Percentiles rank a stretch among this genome's conserved stretches.
These are phyloP conservation scores for Quercus robur DNA, from an alignment of 306 rosid genomes.

Conservation along the genomic window DNA sequence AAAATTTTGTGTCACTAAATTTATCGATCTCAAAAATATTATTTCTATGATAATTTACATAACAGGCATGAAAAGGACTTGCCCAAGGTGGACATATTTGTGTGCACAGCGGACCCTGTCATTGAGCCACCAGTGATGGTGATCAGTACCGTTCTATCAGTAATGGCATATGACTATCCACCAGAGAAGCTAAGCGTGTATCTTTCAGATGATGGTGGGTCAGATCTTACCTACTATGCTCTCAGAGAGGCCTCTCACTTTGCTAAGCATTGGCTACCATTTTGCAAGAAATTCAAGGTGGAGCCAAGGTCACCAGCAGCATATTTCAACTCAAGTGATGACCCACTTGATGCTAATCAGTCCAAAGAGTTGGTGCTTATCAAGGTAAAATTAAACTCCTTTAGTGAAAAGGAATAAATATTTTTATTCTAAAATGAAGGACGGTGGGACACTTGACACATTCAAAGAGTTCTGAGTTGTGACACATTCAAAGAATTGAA, in stretches of 20 bases:
- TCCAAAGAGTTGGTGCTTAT: conserved; percentile 13
- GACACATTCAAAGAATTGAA: too few relatives aligned
- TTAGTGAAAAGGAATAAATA: too few relatives aligned
- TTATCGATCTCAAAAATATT: too few relatives aligned
- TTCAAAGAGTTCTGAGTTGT: too few relatives aligned
- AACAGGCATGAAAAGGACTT: conserved; percentile 47
- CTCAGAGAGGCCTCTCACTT: conserved; percentile 57
- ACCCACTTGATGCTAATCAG: neutral
- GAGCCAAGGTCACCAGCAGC: conserved; percentile 81
- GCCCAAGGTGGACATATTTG: conserved; percentile 72
- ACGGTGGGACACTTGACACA: too few relatives aligned
- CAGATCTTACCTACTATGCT: conserved; percentile 64
- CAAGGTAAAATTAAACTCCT: conserved; percentile 31
- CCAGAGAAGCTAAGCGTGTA: conserved; percentile 65
- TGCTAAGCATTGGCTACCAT: conserved; percentile 87
- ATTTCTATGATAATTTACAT: too few relatives aligned
- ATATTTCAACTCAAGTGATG: conserved; percentile 34
- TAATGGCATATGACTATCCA: conserved; percentile 79
- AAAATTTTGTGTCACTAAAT: too few relatives aligned
- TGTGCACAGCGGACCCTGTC: conserved; percentile 80
- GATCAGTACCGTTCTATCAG: conserved; percentile 68
- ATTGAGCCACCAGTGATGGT: conserved; percentile 78
- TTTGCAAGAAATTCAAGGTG: conserved; percentile 52
- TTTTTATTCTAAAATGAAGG: too few relatives aligned
- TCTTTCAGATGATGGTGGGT: conserved; percentile 76